Evolutionary conservation across 352 stramenopile species (phyloP), one percentile per base, ranked within the genome.

Genomic region (Aphanomyces cochlioides): DNA sequence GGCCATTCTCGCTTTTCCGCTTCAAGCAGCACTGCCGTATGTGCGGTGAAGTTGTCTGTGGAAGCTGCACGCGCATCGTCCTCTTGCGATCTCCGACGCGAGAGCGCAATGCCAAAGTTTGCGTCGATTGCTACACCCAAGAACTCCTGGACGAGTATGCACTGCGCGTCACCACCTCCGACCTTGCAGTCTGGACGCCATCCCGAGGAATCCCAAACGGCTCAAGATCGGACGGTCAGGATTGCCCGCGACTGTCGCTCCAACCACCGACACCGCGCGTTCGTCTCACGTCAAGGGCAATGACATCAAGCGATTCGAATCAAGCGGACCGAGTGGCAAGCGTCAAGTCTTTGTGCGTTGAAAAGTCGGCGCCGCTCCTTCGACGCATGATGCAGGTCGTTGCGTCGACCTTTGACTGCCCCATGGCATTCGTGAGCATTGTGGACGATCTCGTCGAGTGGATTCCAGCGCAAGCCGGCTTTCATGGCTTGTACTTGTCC

Each of bases 361-460:
- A 28, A 28, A 28, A 28, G 28, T 28, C 28, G 28, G 43, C 43
- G 43, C 43, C 43, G 43, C 10, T n/a, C 10, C 43, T 50, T n/a
- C 43, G 17, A n/a, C 43, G 17, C 17, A 12, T 50, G 10, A n/a
- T 50, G 43, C 1, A 50, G 10, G 43, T 50, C 43, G 10, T 50
- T n/a, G 43, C 43, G 43, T 50, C 43, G 43, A 50, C 43, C 43
- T 50, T 94, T 21, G 92, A 93, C 74, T 92, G 84, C 65, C 83
- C 86, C 15, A 94, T 94, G 65, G 86, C 86, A 5, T 83, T 82
- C 21, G 84, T 94, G 60, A 92, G 82, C 77, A 73, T 94, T 57
- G 76, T 93, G 15, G 86, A 94, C 59, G 85, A 92, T 56, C 83
- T 91, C 65, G 83, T 81, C 56, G 83, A 92, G 76, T 93, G 85